phyloP scores from a whole-genome alignment of 805 yeast species.

The Ogataea sp. region DNA sequence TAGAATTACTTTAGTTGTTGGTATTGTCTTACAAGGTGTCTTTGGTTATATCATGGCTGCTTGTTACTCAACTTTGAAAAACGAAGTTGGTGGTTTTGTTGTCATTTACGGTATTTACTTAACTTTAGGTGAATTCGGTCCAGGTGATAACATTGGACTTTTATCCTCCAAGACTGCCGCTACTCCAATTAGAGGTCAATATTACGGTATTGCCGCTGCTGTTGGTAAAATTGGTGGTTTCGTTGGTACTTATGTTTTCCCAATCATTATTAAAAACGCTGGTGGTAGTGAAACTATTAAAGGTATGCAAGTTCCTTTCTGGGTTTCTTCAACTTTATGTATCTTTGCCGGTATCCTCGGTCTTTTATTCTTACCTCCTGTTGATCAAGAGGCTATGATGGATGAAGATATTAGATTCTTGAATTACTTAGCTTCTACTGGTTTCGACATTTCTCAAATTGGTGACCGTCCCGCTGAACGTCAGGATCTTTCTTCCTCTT shows the following conservation, averaged over 20 bases:
- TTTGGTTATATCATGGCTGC: conserved; percentile 85
- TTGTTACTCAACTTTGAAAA: conserved; percentile 42
- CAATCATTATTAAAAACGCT: conserved; percentile 57
- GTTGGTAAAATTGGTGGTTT: conserved; percentile 90
- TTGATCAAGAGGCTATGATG: conserved; percentile 76
- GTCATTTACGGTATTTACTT: conserved; percentile 85
- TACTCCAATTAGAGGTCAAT: conserved; percentile 83
- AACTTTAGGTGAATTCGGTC: conserved; percentile 88
- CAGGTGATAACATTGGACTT: conserved; percentile 88
- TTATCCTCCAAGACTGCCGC: conserved; percentile 82
- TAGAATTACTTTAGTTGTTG: conserved; percentile 62
- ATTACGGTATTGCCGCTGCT: conserved; percentile 89
- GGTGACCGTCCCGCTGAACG: conserved; percentile 37
- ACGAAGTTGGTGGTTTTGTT: conserved; percentile 68
- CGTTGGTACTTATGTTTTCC: conserved; percentile 84
- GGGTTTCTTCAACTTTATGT: conserved; percentile 72
- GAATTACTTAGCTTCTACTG: conserved; percentile 55
- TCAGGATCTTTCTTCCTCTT: too few species aligned
- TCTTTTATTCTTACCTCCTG: conserved; percentile 65
- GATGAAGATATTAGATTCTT: conserved; percentile 70
- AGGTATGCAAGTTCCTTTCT: conserved; percentile 74
- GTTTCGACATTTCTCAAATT: conserved; percentile 59
- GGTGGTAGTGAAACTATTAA: conserved; percentile 41
- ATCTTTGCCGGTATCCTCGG: conserved; percentile 63
- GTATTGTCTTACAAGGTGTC: conserved; percentile 65